phyloP scores from a whole-genome alignment of 371 early-diverging fungal species.

The Apophysomyces variabilis region DNA sequence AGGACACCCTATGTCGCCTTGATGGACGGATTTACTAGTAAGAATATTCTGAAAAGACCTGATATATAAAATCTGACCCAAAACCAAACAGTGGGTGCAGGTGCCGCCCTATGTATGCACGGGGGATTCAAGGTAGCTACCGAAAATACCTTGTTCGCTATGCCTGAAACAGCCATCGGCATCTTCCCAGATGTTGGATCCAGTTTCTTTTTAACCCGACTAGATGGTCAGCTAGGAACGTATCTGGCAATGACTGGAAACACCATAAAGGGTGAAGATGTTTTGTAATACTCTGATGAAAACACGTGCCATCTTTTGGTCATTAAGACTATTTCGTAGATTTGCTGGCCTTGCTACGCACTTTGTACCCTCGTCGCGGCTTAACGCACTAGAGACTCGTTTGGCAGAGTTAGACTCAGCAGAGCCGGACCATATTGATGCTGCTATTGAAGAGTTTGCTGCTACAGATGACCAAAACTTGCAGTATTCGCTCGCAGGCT shows the following conservation, averaged over 20 bases:
- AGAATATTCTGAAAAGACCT: conserved; percentile 9
- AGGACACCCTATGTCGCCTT: conserved; percentile 83
- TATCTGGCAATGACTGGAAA: conserved; percentile 86
- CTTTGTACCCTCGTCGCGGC: conserved; percentile 80
- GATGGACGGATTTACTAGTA: conserved; percentile 84
- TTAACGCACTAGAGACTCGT: conserved; percentile 74
- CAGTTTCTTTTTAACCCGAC: conserved; percentile 81
- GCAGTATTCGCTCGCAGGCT: conserved; percentile 6
- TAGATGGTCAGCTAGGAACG: conserved; percentile 86
- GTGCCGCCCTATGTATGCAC: conserved; percentile 88
- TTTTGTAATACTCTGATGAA: conserved; percentile 55
- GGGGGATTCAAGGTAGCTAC: conserved; percentile 90
- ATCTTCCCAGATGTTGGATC: conserved; percentile 92
- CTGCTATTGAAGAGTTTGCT: conserved; percentile 87
- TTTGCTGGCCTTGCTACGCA: conserved; percentile 89
- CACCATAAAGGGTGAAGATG: conserved; percentile 74
- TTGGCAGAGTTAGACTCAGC: conserved; percentile 72
- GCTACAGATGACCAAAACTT: conserved; percentile 19
- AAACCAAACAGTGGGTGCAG: conserved; percentile 79
- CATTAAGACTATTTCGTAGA: conserved; percentile 57
- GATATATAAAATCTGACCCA: too few relatives aligned
- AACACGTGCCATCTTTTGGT: too few relatives aligned
- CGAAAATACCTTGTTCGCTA: conserved; percentile 84
- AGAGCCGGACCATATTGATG: conserved; percentile 75
- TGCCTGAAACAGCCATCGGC: conserved; percentile 91